Evolutionary conservation across 169 alveolate genomes (phyloP).

Genomic region (Eimeria maxima): DNA sequence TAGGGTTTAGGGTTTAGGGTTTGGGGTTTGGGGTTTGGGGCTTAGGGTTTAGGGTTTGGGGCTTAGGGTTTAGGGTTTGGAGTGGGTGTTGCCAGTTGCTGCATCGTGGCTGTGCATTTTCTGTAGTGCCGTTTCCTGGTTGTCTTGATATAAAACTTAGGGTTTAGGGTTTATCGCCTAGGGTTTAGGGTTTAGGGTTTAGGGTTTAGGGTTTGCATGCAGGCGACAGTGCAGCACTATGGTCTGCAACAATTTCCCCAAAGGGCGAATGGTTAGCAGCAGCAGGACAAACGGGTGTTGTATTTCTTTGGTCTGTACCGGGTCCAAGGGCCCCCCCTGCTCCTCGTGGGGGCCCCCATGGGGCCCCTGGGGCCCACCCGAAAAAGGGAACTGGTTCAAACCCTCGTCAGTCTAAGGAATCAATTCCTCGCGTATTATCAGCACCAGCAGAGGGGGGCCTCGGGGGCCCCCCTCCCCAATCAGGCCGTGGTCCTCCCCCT

Average conservation of each 20-base stretch:
- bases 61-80: neutral
- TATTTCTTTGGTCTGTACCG: constrained; percentile 66
- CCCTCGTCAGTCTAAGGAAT: too few relatives aligned
- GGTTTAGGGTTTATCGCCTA: constrained; percentile 19
- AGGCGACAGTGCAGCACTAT: constrained; percentile 78
- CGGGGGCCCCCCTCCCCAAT: neutral
- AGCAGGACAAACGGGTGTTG: constrained; percentile 78
- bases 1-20: constrained; percentile 66
- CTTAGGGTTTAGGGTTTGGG: constrained; percentile 3
- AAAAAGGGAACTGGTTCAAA: too few relatives aligned
- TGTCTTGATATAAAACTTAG: too few relatives aligned
- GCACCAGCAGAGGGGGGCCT: neutral
- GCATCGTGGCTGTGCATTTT: neutral
- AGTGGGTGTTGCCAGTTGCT: neutral
- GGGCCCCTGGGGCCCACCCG: too few relatives aligned
- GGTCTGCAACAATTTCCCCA: constrained; percentile 75
- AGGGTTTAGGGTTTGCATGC: constrained; percentile 30
- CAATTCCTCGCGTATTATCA: too few relatives aligned
- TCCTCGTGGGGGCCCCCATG: constrained; percentile 10
- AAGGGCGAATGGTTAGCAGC: constrained; percentile 79
- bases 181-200: constrained; percentile 61
- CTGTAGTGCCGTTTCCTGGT: neutral
- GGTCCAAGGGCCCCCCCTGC: constrained; percentile 17
- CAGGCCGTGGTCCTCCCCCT: neutral
- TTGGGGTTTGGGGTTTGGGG: too few relatives aligned